phyloP scores from a whole-genome alignment of 805 yeast species.

The Jamesozyma rosinii region DNA sequence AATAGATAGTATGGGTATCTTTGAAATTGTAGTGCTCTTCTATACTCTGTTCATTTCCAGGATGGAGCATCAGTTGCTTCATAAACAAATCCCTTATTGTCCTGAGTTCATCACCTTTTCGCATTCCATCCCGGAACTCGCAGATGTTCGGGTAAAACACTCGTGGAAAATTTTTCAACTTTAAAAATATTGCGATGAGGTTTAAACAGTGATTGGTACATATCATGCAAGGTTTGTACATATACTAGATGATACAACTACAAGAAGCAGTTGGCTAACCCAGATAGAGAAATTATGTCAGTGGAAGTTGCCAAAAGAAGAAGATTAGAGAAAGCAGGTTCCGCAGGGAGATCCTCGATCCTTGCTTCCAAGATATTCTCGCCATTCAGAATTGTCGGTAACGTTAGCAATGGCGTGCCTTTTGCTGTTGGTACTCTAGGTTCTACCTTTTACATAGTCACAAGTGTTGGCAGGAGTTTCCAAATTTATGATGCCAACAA shows the following conservation, averaged over 20 bases:
- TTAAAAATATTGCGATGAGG: too few species aligned
- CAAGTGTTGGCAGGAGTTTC: slow-evolving; percentile 81
- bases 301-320: slow-evolving; percentile 13
- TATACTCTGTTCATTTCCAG: too few species aligned
- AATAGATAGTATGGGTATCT: too few species aligned
- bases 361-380: slow-evolving; percentile 56
- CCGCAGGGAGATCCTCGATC: not conserved
- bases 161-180: not conserved
- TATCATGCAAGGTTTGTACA: too few species aligned
- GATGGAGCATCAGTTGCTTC: too few species aligned
- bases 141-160: not conserved
- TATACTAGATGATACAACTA: too few species aligned
- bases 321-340: slow-evolving; percentile 6
- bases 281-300: not conserved
- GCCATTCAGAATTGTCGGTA: slow-evolving; percentile 83
- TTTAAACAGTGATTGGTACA: too few species aligned
- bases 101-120: too few species aligned
- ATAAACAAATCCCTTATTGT: too few species aligned
- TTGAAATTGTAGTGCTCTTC: too few species aligned
- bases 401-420: slow-evolving; percentile 79
- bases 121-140: too few species aligned
- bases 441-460: slow-evolving; percentile 74
- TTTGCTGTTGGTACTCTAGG: slow-evolving; percentile 87
- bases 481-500: slow-evolving; percentile 91
- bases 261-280: not conserved